Evolutionary conservation across 2,329 filamentous ascomycete genomes (phyloP), one percentile per base, ranked within the genome.

Genomic region (Curvularia lunata): DNA sequence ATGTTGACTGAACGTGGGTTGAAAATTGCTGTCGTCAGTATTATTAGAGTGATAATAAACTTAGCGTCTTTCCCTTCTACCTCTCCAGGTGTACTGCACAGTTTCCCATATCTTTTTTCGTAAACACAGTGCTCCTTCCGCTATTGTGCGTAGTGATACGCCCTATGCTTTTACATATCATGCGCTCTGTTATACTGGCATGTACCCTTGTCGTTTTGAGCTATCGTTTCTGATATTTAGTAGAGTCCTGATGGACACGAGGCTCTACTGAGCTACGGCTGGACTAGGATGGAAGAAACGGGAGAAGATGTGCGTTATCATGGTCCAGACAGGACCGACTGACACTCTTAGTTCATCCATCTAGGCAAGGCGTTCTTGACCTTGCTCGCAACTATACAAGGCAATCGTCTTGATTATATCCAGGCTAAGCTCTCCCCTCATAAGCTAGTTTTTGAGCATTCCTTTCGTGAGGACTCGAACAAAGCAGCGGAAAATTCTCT

Each of bases 331-430:
- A 16, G 4, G 45, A 32, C 23, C 41, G 27, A n/a, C 50, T 53
- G 10, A 53, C 23, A 38, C 23, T 40, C 28, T 38, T 4, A 46
- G 41, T 53, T 53, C 10, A 38, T 53, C 23, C 32, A 46, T n/a
- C 30, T 53, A 53, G 50, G 13, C n/a, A 53, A 27, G 43, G 41
- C 41, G 16, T 53, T 47, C 27, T 21, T 53, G 38, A 45, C 42
- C 27, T 43, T 53, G 25, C 42, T 53, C 6, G n/a, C n/a, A 53
- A 46, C 42, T 53, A 21, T 23, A 6, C 19, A 46, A 12, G 23
- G 32, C 30, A 18, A 53, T 25, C 25, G 27, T 37, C 41, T 53
- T 53, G 8, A 46, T 30, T 53, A 34, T n/a, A 40, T 53, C 12
- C 4, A 30, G 42, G 37, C 21, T 13, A 47, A 53, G 27, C 41